A percentile compares a stretch with the other conserved stretches of the same genome.
phyloP scores from a whole-genome alignment of 768 basidiomycete genomes.

The Trametes coccinea region DNA sequence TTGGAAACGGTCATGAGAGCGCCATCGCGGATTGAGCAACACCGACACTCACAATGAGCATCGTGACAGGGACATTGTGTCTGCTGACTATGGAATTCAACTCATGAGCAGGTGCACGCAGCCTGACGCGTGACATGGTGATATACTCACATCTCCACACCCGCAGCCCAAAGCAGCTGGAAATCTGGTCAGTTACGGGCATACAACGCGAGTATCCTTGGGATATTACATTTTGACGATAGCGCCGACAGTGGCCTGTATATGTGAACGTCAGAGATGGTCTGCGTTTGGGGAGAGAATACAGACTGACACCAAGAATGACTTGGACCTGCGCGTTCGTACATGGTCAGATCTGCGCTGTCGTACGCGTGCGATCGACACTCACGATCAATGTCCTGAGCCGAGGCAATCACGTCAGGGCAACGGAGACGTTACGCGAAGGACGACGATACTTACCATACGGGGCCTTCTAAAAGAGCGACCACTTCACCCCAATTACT shows the following conservation, averaged over 20 bases:
- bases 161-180: constrained; percentile 54
- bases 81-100: constrained; percentile 48
- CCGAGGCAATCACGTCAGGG: background rate
- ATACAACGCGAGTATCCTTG: background rate
- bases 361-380: background rate
- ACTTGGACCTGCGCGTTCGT: constrained; percentile 27
- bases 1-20: background rate
- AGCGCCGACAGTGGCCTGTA: constrained; percentile 50
- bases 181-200: background rate
- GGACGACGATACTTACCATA: constrained; percentile 4
- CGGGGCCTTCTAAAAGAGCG: constrained; percentile 22
- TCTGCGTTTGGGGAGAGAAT: background rate
- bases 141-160: constrained; percentile 57
- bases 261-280: constrained; percentile 4
- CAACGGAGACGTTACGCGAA: background rate
- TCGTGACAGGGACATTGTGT: constrained; percentile 49
- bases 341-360: background rate
- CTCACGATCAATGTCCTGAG: constrained; percentile 24
- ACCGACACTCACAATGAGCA: constrained; percentile 41
- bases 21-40: no score
- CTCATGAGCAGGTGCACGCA: constrained; percentile 3
- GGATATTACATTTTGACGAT: constrained; percentile 55
- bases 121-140: background rate
- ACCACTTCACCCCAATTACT: constrained; percentile 31
- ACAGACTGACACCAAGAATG: constrained; percentile 27